Base-by-base conservation (phyloP, 106 monocot genomes). In the Hemerocallis citrina region DNA sequence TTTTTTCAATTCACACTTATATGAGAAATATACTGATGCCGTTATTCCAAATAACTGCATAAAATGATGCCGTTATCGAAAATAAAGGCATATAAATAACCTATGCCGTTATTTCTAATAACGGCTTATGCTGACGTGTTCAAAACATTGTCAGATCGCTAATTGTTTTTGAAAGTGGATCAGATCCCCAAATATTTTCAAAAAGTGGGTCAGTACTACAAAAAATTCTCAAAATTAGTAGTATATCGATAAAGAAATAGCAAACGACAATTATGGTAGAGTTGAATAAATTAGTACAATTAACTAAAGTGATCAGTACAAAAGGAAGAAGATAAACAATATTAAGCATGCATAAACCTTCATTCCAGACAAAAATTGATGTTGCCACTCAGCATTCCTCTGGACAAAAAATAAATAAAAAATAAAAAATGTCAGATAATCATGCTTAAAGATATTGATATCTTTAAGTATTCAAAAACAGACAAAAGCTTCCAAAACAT, bases 331-430 rank as follows among this genome's bases (percentile, higher is more conserved):
- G 5, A 19, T 16, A 30, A 43, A 55, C 25, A 59, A 70, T 38
- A n/a, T n/a, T n/a, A n/a, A n/a, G n/a, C n/a, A n/a, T n/a, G n/a
- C 61, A 70, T 31, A 62, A 54, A 70, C 70, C 70, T 70, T 70
- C 48, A 70, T 52, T 70, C 62, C 70, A 40, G 61, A 51, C 38
- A 42, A 70, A 52, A 70, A 52, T 19, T 70, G 61, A 62, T 41
- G 32, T 54, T 33, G 38, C 70, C 51, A 52, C 52, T 70, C 62
- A 31, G 11, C 16, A 37, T 31, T 42, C 1, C 52, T 40, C 70
- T 70, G 70, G 11, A 15, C 47, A 9, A 47, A 47, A 47, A 4
- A 11, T 11, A 15, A 47, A 47, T 11, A 62, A 46, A 59, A 62
- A 62, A 62, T 33, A 37, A 21, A 62, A 36, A 54, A 41, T 5